phyloP scores from a whole-genome alignment of 371 early-diverging fungal species.

The Smittium culicis region DNA sequence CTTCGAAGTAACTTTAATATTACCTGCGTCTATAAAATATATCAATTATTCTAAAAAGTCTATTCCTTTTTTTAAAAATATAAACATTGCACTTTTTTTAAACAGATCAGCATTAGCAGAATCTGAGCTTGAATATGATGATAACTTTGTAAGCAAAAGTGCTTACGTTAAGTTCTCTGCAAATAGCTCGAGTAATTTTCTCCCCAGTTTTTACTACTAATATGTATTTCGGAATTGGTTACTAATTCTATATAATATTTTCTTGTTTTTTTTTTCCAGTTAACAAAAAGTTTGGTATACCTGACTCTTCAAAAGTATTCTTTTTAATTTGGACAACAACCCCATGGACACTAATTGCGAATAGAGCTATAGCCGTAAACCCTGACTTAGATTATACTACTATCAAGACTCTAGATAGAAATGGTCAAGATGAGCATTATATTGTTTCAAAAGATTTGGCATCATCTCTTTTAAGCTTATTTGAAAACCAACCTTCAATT shows the following conservation, averaged over 20 bases:
- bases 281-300: constrained; percentile 11
- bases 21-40: not conserved
- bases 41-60: not conserved
- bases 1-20: constrained; percentile 32
- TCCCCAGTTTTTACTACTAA: too few relatives aligned
- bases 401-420: not conserved
- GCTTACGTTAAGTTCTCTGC: constrained; percentile 52
- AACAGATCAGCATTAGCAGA: constrained; percentile 78
- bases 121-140: constrained; percentile 77
- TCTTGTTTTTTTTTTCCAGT: too few relatives aligned
- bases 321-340: constrained; percentile 92
- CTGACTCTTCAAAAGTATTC: constrained; percentile 23
- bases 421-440: not conserved
- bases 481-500: not conserved
- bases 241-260: too few relatives aligned
- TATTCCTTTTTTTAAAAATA: not conserved
- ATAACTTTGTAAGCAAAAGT: constrained; percentile 59
- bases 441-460: not conserved
- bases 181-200: not conserved
- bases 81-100: not conserved
- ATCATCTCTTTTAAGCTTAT: not conserved
- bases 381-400: constrained; percentile 50
- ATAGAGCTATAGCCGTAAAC: constrained; percentile 68
- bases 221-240: too few relatives aligned
- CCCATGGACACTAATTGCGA: constrained; percentile 91